Evolutionary conservation across 140 eudicot species (phyloP), one percentile per base, ranked within the genome.

Genomic region (Anethum foeniculum): DNA sequence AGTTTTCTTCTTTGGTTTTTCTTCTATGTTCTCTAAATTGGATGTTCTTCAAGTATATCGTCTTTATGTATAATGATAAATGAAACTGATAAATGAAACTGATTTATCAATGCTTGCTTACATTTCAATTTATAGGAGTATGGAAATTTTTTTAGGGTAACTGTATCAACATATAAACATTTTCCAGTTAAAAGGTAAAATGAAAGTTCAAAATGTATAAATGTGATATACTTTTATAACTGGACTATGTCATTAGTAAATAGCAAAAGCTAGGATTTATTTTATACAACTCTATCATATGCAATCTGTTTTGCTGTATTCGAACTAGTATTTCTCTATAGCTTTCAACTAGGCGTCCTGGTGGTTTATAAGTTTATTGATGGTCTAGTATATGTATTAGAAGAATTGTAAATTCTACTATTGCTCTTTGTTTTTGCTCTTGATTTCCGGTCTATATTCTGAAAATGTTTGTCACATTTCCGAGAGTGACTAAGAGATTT

Each of bases 391-490:
- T 21, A 3, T 4, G n/a, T n/a, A 60, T 58, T 12, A 9, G 52
- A 14, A 71, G 80, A 78, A 71, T 88, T 90, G 96, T 86, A 74
- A 39, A 79, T 84, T 77, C 71, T 77, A 23, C 80, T 84, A 85
- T 84, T 86, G 84, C 27, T 75, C 80, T 83, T 86, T 38, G 36
- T 76, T 80, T 38, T 71, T 39, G 39, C 82, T 81, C 48, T 80
- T 86, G 73, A 76, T 74, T 77, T 76, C 82, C 39, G 28, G 58
- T 25, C n/a, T 48, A 41, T 77, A 71, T 72, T 72, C 89, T 71
- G 44, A 82, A 28, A 76, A 81, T 52, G 6, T 81, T 81, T 90
- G 98, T 81, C 87, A 91, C 49, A 18, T 52, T 48, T 49, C 87
- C 71, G 43, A 13, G 1, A 91, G 98, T 81, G 85, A 87, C 28